A percentile compares a stretch with the other conserved stretches of the same genome.
Evolutionary conservation across 768 basidiomycete genomes (phyloP).

Genomic region (Lyophyllum semitale): DNA sequence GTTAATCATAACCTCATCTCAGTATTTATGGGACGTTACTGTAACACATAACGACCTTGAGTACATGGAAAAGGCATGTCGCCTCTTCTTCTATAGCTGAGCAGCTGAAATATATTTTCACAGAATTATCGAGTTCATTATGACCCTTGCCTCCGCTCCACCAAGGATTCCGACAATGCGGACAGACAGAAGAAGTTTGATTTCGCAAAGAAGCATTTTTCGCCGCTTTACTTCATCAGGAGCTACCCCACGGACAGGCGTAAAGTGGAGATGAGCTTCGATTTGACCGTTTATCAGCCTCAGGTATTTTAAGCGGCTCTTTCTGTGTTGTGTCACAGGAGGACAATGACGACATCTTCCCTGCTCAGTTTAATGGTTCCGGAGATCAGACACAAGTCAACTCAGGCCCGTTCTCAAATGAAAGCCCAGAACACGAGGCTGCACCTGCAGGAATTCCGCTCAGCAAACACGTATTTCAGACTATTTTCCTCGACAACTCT

Average conservation of each 20-base stretch:
- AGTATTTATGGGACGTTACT: constrained; percentile 47
- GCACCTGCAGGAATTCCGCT: constrained; percentile 28
- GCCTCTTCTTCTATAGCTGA: background rate
- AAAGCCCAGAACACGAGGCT: too few species aligned
- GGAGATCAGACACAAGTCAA: too few species aligned
- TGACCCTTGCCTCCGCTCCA: constrained; percentile 30
- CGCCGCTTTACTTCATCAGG: constrained; percentile 47
- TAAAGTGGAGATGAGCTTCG: constrained; percentile 56
- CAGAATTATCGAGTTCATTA: constrained; percentile 44
- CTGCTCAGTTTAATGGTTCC: constrained; percentile 24
- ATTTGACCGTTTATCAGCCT: constrained; percentile 49
- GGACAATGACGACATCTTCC: too few species aligned
- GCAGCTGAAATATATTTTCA: background rate
- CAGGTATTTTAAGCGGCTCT: constrained; percentile 29
- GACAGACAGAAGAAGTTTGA: constrained; percentile 28
- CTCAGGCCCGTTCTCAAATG: constrained; percentile 3
- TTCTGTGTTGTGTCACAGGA: too few species aligned
- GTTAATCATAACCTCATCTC: background rate
- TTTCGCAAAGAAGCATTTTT: constrained; percentile 41
- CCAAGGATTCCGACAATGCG: constrained; percentile 25
- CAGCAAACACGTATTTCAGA: constrained; percentile 49
- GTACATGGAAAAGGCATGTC: constrained; percentile 47
- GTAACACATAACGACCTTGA: constrained; percentile 50
- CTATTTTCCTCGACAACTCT: constrained; percentile 48
- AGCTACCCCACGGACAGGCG: constrained; percentile 42